These are phyloP conservation scores for Lithospermum erythrorhizon DNA, from an alignment of 257 asterid species.

Conservation along the genomic window DNA sequence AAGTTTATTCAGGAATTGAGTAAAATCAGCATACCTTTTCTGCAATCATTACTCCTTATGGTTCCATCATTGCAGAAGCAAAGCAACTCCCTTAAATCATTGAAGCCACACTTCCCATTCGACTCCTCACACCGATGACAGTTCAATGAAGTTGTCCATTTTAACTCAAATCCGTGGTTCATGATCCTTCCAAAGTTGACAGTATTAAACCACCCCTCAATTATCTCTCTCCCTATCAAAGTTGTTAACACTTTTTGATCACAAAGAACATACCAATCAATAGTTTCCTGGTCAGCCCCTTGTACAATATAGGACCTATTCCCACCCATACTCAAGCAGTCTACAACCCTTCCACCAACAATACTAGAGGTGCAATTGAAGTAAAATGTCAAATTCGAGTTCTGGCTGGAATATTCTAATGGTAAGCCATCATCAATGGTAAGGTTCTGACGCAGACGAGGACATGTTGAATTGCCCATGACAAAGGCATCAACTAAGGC, in stretches of 20 bases:
- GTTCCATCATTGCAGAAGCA: conserved; percentile 19
- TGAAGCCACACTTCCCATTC: conserved; percentile 16
- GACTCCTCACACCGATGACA: conserved; percentile 14
- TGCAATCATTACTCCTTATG: background rate
- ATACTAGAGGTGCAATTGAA: conserved; percentile 8
- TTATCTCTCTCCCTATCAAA: background rate
- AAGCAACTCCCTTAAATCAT: background rate
- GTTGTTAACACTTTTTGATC: conserved; percentile 14
- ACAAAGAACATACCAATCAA: conserved; percentile 9
- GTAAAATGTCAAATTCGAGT: conserved; percentile 11
- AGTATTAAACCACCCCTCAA: background rate
- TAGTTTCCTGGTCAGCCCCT: background rate
- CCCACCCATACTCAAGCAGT: conserved; percentile 5
- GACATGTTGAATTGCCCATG: background rate
- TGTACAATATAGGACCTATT: conserved; percentile 1
- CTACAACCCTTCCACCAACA: background rate
- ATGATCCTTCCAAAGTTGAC: conserved; percentile 2
- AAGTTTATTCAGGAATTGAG: too few relatives aligned
- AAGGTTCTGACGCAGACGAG: conserved; percentile 15
- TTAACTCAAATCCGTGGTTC: conserved; percentile 16
- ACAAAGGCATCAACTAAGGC: conserved; percentile 7
- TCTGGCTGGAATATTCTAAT: background rate
- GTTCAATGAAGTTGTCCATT: background rate
- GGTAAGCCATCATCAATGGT: conserved; percentile 7
- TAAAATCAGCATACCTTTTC: conserved; percentile 5